Evolutionary conservation across 768 basidiomycete genomes (phyloP), one percentile per base, ranked within the genome.

Genomic region (Tylopilus sp.): DNA sequence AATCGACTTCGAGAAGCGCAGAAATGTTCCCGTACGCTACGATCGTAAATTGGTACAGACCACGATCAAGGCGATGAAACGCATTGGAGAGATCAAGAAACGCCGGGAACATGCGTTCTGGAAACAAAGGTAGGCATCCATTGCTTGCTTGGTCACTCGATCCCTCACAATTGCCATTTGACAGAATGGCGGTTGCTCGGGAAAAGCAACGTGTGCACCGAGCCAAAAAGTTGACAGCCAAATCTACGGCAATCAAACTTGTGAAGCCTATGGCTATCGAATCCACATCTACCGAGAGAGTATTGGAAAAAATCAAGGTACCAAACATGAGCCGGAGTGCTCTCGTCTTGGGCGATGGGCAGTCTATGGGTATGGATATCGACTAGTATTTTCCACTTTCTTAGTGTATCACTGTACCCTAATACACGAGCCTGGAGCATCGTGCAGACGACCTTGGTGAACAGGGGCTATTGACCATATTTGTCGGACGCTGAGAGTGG

Each of bases 1-100:
- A 4, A 93, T 98, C 67, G 94, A 95, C 63, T 99, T 99, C 70
- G 97, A 99, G 79, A 99, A 99, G 73, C 86, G 97, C 58, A 83
- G 97, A 70, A 98, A 99, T 67, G 85, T 97, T 17, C 97, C 97
- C 23, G 88, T 99, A 52, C 86, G 94, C 65, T 99, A 99, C 76
- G 85, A 98, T 75, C 87, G 97, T 65, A 92, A 98, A 52, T 73
- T 98, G 46, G 76, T 98, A 47, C 81, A 89, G 67, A 95, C 90
- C 2, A 98, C 97, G 10, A 79, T 98, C 69, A 88, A 89, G 74
- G 95, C 93, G 31, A 98, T 99, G 87, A 94, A 94, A 73, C 81
- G 97, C 53, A 75, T 99, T 35, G 85, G 85, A 56, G 93, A 98
- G 73, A 93, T 99, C 75, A 92, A 87, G 69, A 77, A 81, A 55